Percentiles rank a stretch among this genome's conserved stretches.
Evolutionary conservation across 2,329 filamentous ascomycete genomes (phyloP).

Genomic region (Xylariales sp.): DNA sequence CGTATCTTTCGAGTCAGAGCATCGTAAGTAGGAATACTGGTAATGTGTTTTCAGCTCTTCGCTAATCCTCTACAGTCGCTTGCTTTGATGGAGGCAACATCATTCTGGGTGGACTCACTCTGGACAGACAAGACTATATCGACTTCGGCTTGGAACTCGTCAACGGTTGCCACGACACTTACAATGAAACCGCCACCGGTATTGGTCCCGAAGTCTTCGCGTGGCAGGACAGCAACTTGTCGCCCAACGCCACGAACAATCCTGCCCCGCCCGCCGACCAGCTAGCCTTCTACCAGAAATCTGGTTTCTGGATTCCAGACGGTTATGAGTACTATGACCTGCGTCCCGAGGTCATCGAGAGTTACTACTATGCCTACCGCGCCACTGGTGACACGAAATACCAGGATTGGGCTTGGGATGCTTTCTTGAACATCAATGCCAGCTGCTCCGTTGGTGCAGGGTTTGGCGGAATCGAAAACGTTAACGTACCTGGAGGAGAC

Average conservation of each 20-base stretch:
- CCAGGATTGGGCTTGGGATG: slow-evolving; percentile 80
- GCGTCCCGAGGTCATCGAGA: slow-evolving; percentile 78
- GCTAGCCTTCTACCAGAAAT: slow-evolving; percentile 55
- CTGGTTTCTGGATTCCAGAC: slow-evolving; percentile 65
- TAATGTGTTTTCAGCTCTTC: slow-evolving; percentile 1
- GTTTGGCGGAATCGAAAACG: slow-evolving; percentile 61
- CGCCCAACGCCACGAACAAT: slow-evolving; percentile 35
- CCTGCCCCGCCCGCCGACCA: slow-evolving; percentile 38
- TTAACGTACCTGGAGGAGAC: slow-evolving; percentile 60
- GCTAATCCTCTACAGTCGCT: slow-evolving; percentile 48
- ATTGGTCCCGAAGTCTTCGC: slow-evolving; percentile 73
- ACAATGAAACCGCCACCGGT: slow-evolving; percentile 60
- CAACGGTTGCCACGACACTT: slow-evolving; percentile 69
- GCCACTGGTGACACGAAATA: slow-evolving; percentile 71
- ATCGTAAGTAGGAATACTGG: slow-evolving; percentile 34
- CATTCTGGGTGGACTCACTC: slow-evolving; percentile 71
- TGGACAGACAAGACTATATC: slow-evolving; percentile 61
- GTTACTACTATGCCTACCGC: slow-evolving; percentile 81
- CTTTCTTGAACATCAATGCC: slow-evolving; percentile 62
- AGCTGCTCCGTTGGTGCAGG: slow-evolving; percentile 58
- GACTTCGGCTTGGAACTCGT: slow-evolving; percentile 71
- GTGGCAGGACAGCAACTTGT: slow-evolving; percentile 47
- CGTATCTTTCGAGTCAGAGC: slow-evolving; percentile 41
- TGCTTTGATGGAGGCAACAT: slow-evolving; percentile 86
- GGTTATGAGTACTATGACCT: slow-evolving; percentile 57